Evolutionary conservation across 805 yeast species (phyloP), one percentile per base, ranked within the genome.

Genomic region (Ogataea parapolymorpha): DNA sequence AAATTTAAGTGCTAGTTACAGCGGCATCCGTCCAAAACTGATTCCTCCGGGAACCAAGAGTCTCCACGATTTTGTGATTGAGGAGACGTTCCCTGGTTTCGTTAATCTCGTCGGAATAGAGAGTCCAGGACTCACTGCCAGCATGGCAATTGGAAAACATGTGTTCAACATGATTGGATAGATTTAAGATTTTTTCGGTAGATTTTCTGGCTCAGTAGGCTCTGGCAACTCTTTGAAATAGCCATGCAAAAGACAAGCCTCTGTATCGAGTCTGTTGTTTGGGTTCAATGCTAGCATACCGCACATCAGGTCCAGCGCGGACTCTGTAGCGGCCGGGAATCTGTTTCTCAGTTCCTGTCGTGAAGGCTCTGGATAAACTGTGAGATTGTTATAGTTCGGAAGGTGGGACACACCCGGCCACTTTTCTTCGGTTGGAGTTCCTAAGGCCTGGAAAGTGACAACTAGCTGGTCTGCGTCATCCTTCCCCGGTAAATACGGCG

Each of bases 401-500:
- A 93, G 71, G 44, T 76, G 70, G 1, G 90, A 76, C 2, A 91
- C 95, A 35, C 88, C 85, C 0, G 95, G 95, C 99, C 99, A 93
- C 2, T 71, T 79, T 24, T 74, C 79, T 50, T 90, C 96, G 0
- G 95, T 85, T 4, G 99, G 99, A 0, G 99, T 90, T 0, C 99
- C 99, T 44, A 91, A 66, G 0, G 98, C 99, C 56, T 86, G 79
- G 61, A 93, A 91, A 0, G 98, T 93, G n/a, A 89, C 85, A 35
- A 85, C 95, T 28, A 90, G 64, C 60, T 93, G 99, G 57, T 90
- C 96, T 2, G 79, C 62, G 60, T 93, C 99, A 50, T 85, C 88
- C 52, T 79, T 80, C 1, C 98, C 99, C 0, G 99, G 96, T 32
- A 95, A 65, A 62, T 93, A 93, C 2, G 99, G 99, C 3, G 87